Base-by-base conservation (phyloP, 2,329 filamentous ascomycete genomes). In the Mycosphaerella sp. region DNA sequence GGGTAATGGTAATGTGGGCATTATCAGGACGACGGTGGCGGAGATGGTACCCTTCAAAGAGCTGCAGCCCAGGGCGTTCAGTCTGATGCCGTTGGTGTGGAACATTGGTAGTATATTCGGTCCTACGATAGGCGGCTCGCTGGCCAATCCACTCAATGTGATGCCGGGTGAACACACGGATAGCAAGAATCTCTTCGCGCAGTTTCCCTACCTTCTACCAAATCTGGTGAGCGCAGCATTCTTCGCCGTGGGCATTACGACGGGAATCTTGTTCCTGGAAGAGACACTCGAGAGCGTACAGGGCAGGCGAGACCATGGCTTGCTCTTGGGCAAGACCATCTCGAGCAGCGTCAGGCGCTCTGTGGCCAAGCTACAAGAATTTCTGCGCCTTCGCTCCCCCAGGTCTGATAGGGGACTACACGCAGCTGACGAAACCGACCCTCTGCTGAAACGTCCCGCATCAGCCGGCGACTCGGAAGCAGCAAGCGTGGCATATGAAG, bases 21-120 rank as follows among this genome's bases (percentile, higher is more conserved):
- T 96, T 58, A 85, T 96, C 59, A 77, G 91, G 60, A 70, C 68
- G 11, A 89, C 93, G 74, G 90, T 96, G 2, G 92, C 92, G 0
- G 92, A 96, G 70, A 84, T 96, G 79, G 90, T 95, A 1, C 87
- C 89, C 0, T 84, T 93, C 69, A 89, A 81, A 68, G 86, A 90
- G 66, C 76, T 95, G 6, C 92, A 96, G 66, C 91, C 92, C 0
- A 78, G 83, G 49, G 93, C 93, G 0, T 97, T 97, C 70, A 90
- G 86, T 59, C 78, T 97, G 44, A 96, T 97, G 91, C 92, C 92
- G 3, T 73, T 97, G 12, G 87, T 86, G 1, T 97, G 89, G 86
- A 90, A 85, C 9, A 75, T 96, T 49, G 92, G 92, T 0, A 87
- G 84, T 36, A 89, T 95, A 38, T 87, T 95, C 62, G 92, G 92